Evolutionary conservation across 1,284 basidiomycete species (phyloP).

Genomic region (Quambalaria eucalypti): DNA sequence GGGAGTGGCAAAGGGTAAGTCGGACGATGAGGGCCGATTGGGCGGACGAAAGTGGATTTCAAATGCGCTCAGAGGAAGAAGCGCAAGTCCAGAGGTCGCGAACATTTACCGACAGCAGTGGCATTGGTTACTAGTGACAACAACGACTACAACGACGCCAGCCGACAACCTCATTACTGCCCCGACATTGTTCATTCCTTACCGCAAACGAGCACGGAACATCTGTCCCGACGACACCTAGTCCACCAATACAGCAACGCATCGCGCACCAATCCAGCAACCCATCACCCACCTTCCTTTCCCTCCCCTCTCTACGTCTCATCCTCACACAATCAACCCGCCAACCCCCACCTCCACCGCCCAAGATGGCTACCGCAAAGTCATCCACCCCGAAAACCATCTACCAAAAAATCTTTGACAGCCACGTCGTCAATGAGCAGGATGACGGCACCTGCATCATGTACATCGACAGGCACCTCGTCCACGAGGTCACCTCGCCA

Average conservation of each 20-base stretch:
- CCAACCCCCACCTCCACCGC: background rate
- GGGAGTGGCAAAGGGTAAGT: no score
- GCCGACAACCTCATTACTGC: background rate
- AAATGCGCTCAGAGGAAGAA: no score
- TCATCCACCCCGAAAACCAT: conserved; percentile 24
- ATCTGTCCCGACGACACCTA: background rate
- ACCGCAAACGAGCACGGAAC: background rate
- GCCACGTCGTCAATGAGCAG: conserved; percentile 33
- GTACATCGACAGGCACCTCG: conserved; percentile 45
- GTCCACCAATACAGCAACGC: background rate
- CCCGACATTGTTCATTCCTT: background rate
- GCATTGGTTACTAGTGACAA: background rate
- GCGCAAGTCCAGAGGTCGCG: no score
- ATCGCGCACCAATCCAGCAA: background rate
- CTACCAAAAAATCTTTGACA: conserved; percentile 42
- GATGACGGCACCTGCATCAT: conserved; percentile 39
- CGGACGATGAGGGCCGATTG: no score
- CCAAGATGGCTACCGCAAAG: background rate
- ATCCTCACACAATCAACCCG: no score
- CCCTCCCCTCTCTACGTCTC: no score
- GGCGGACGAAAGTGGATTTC: no score
- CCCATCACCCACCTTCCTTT: background rate
- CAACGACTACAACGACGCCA: background rate
- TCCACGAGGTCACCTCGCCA: conserved; percentile 45
- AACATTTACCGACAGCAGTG: no score